These are phyloP conservation scores for Ustilago crameri DNA, from an alignment of 1,284 basidiomycete species.

Conservation along the genomic window DNA sequence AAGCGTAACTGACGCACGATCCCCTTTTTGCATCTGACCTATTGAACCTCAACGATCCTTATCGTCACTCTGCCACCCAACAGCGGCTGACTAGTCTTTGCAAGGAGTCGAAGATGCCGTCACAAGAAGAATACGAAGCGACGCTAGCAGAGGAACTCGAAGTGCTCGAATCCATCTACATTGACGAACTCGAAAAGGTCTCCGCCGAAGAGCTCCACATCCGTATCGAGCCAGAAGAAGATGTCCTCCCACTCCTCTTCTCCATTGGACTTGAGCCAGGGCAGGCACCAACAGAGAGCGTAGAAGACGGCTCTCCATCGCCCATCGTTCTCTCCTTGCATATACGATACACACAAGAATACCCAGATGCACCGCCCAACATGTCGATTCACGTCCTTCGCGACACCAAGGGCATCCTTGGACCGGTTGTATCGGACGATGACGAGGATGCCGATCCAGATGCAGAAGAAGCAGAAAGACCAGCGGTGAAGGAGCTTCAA, in stretches of 20 bases:
- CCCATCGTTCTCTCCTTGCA: constrained; percentile 80
- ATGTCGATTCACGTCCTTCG: constrained; percentile 77
- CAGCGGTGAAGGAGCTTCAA: constrained; percentile 32
- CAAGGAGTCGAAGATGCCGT: constrained; percentile 36
- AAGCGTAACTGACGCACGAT: too few species aligned
- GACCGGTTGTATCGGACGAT: constrained; percentile 24
- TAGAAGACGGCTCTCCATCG: constrained; percentile 33
- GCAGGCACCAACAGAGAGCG: constrained; percentile 44
- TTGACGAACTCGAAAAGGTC: constrained; percentile 90
- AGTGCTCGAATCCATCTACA: constrained; percentile 95
- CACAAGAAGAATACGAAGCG: constrained; percentile 69
- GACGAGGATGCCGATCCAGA: constrained; percentile 8
- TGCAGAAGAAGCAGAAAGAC: constrained; percentile 5
- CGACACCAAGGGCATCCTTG: constrained; percentile 48
- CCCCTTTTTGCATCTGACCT: too few species aligned
- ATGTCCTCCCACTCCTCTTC: constrained; percentile 71
- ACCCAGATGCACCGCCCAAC: constrained; percentile 81
- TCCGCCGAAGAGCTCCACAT: constrained; percentile 85
- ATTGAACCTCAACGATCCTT: too few species aligned
- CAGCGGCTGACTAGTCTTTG: too few species aligned
- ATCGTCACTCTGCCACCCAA: too few species aligned
- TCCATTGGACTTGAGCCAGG: constrained; percentile 19
- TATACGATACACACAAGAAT: constrained; percentile 77
- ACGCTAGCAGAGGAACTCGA: constrained; percentile 83
- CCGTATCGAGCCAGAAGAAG: constrained; percentile 86